Evolutionary conservation across 371 early-diverging fungal genomes (phyloP), one percentile per base, ranked within the genome.

Genomic region (Mucor piriformis): DNA sequence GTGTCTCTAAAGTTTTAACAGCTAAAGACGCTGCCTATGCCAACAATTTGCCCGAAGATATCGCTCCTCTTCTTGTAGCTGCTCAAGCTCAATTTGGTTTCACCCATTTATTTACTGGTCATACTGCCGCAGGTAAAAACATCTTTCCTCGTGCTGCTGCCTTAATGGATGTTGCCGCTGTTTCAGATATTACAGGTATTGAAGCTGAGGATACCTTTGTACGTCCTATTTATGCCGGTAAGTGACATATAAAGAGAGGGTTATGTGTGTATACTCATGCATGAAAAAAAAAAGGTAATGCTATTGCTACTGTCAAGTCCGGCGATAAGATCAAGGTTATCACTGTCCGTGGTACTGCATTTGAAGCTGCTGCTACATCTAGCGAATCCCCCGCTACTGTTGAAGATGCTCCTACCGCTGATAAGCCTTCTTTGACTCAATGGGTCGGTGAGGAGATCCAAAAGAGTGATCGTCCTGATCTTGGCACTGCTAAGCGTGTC

Each of bases 181-280:
- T 98, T 49, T 93, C 96, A 12, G 98, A 98, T 73, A 88, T 97
- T 59, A 88, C 84, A 60, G 86, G 69, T 47, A 78, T 97, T 52
- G 88, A 90, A 69, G 59, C 81, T 49, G 88, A 83, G 33, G 94
- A 95, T 65, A 93, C 93, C 32, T 97, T 98, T 84, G 88, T 93
- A 51, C 87, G 97, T n/a, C 97, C 97, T 32, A 95, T 98, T 74
- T 97, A 95, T 72, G 97, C 98, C 37, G 97, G 95, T 88, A 70
- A 43, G 16, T 2, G 44, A 49, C 12, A 40, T 48, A 42, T 20
- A 20, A 8, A 43, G n/a, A n/a, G n/a, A n/a, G n/a, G n/a, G n/a
- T n/a, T n/a, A n/a, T 37, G 12, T 37, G 12, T 37, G n/a, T 37
- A 37, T 13, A 11, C n/a, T 12, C 38, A 4, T n/a, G 6, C 29